phyloP scores from a whole-genome alignment of 345 rosid species.

The Lepidium aucheri region DNA sequence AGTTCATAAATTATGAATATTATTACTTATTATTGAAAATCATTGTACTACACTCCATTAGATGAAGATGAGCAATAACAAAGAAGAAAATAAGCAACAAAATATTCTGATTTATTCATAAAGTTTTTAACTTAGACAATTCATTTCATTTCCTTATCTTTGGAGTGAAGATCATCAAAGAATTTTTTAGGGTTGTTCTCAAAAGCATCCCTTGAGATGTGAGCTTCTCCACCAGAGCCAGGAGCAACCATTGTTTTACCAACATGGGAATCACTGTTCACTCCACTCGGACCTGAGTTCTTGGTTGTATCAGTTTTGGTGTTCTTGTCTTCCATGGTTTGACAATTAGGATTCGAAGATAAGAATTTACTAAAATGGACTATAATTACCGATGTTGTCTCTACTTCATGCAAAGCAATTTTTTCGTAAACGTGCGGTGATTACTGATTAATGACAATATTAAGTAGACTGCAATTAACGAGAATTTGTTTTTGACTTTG shows the following conservation, averaged over 20 bases:
- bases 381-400: neutral
- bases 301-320: neutral
- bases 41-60: neutral
- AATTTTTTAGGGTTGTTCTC: constrained; percentile 6
- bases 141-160: neutral
- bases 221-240: neutral
- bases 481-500: too few relatives aligned
- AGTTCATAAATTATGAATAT: neutral
- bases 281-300: neutral
- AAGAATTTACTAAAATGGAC: neutral
- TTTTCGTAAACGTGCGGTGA: neutral
- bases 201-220: neutral
- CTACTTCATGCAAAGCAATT: neutral
- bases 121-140: neutral
- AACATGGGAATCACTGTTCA: neutral
- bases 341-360: neutral
- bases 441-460: neutral
- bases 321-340: neutral
- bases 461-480: too few relatives aligned
- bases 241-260: constrained; percentile 7
- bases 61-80: neutral
- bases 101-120: neutral
- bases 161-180: neutral
- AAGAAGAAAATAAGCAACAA: neutral
- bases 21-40: neutral